Conservation (phyloP, 805 yeast genomes). For the Myxozyma lipomycoides region DNA sequence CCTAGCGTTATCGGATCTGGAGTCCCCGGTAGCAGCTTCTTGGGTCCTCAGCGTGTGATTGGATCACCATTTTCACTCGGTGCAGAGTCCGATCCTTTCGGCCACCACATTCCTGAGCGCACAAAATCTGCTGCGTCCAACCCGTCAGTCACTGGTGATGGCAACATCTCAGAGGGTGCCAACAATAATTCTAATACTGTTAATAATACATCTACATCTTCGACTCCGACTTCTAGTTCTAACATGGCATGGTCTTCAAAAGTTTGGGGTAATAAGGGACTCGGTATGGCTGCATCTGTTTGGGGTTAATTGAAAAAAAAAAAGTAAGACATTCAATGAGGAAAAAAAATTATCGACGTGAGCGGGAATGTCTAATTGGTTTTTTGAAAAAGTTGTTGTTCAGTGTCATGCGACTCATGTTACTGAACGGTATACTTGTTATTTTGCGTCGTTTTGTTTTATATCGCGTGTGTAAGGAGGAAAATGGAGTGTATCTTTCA, state of each 20-base stretch:
- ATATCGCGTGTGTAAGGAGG: too few relatives aligned
- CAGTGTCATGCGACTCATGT: too few relatives aligned
- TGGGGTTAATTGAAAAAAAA: constrained; percentile 24
- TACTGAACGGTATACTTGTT: too few relatives aligned
- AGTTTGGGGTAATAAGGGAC: constrained; percentile 27
- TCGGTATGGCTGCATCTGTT: constrained; percentile 29
- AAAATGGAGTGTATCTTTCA: too few relatives aligned
- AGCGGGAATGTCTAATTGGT: constrained; percentile 16
- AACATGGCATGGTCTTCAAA: constrained; percentile 27
- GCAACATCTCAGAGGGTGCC: constrained; percentile 3
- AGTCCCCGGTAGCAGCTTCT: not conserved
- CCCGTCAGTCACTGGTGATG: constrained; percentile 12
- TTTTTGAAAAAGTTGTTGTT: constrained; percentile 14
- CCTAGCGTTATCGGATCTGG: constrained; percentile 9
- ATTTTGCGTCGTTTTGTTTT: too few relatives aligned
- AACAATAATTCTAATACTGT: constrained; percentile 6
- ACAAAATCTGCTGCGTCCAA: constrained; percentile 23
- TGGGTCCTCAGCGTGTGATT: constrained; percentile 15
- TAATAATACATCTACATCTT: constrained; percentile 3
- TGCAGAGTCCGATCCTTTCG: constrained; percentile 21
- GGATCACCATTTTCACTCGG: constrained; percentile 24
- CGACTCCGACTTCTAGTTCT: constrained; percentile 14
- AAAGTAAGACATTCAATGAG: constrained; percentile 20
- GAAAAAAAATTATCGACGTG: too few relatives aligned
- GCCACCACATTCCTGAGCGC: constrained; percentile 22